phyloP scores from a whole-genome alignment of 2,329 filamentous ascomycete genomes.

The Thyridium curvatum region DNA sequence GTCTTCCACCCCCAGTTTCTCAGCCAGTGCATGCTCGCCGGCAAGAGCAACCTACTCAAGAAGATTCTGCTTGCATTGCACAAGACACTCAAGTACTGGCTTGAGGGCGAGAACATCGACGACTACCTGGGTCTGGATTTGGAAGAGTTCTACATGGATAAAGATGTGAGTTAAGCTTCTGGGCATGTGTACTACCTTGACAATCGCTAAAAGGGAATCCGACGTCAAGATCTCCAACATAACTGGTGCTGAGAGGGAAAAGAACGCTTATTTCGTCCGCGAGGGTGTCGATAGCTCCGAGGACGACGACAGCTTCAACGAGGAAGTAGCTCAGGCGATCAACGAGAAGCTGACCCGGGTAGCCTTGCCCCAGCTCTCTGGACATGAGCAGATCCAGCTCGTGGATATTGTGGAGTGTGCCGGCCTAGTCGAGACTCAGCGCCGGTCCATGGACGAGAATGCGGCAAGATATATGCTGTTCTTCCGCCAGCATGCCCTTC shows the following conservation, averaged over 20 bases:
- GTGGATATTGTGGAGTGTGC: conserved; percentile 81
- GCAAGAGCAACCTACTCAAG: conserved; percentile 67
- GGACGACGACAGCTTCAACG: conserved; percentile 61
- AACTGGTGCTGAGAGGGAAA: conserved; percentile 1
- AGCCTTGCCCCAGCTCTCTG: conserved; percentile 72
- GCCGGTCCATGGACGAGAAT: conserved; percentile 85
- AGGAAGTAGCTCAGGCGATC: conserved; percentile 62
- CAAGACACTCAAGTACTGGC: conserved; percentile 73
- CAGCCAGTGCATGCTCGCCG: conserved; percentile 77
- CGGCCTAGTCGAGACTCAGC: conserved; percentile 77
- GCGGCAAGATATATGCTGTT: conserved; percentile 83
- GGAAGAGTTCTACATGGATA: conserved; percentile 48
- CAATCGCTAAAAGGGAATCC: conserved; percentile 1
- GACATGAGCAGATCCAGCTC: conserved; percentile 79
- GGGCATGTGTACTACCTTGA: not conserved
- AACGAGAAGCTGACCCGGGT: conserved; percentile 72
- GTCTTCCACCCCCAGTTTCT: conserved; percentile 90
- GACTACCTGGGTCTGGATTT: conserved; percentile 63
- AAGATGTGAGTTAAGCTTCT: conserved; percentile 18
- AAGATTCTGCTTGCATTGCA: conserved; percentile 66
- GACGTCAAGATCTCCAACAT: no score
- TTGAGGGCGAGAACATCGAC: conserved; percentile 74
- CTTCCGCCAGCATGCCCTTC: conserved; percentile 73
- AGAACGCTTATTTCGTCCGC: conserved; percentile 26
- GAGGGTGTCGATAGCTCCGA: conserved; percentile 52